A percentile compares a stretch with the other conserved stretches of the same genome.
phyloP scores from a whole-genome alignment of 2,329 filamentous ascomycete species.

The Kalaharituber pfeilii region DNA sequence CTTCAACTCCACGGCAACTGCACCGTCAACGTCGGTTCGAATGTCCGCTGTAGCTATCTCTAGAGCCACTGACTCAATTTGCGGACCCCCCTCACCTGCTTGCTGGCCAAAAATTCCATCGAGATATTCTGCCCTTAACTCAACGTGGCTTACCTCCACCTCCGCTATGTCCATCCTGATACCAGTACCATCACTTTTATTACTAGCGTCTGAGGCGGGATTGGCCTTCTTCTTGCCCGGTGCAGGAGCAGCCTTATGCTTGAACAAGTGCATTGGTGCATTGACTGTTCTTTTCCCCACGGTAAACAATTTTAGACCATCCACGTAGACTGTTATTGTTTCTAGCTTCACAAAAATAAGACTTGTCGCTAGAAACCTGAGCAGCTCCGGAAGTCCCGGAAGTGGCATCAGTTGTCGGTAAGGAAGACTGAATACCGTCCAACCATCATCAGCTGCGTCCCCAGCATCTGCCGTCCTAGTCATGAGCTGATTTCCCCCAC shows the following conservation, averaged over 20 bases:
- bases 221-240: conserved; percentile 62
- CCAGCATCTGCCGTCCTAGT: conserved; percentile 40
- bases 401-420: conserved; percentile 65
- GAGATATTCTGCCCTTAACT: conserved; percentile 84
- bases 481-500: conserved; percentile 65
- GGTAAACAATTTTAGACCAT: conserved; percentile 64
- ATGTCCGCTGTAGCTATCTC: background rate
- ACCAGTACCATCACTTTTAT: background rate
- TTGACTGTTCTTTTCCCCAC: conserved; percentile 76
- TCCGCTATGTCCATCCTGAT: conserved; percentile 49
- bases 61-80: background rate
- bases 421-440: conserved; percentile 87
- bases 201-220: conserved; percentile 33
- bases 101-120: conserved; percentile 54
- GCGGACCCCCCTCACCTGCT: background rate
- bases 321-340: conserved; percentile 74
- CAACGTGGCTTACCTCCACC: conserved; percentile 72
- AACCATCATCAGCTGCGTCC: conserved; percentile 39
- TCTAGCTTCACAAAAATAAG: conserved; percentile 86
- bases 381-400: conserved; percentile 68
- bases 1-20: conserved; percentile 39
- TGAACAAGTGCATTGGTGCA: conserved; percentile 44
- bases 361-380: conserved; percentile 86
- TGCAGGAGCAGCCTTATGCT: conserved; percentile 59
- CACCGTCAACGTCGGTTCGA: background rate